Percentiles rank a stretch among this genome's conserved stretches.
phyloP scores from a whole-genome alignment of 2,329 filamentous ascomycete genomes.

The Fusarium multiceps region DNA sequence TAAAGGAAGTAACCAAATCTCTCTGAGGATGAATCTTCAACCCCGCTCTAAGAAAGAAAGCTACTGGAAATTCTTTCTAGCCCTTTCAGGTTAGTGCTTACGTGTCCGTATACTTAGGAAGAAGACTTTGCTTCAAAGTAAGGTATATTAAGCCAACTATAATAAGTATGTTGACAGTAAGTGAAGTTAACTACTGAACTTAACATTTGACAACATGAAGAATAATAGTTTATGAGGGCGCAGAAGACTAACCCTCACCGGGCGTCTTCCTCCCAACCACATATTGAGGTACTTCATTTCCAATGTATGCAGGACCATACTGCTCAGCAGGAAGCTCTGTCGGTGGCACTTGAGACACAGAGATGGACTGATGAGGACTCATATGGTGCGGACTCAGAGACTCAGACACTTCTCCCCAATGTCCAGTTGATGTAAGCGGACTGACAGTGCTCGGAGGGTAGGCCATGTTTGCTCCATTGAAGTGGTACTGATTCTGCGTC shows the following conservation, averaged over 20 bases:
- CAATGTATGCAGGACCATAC: not conserved
- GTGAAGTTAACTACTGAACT: too few species aligned
- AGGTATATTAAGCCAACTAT: too few species aligned
- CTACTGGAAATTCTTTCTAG: too few species aligned
- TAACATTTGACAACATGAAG: too few species aligned
- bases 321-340: not conserved
- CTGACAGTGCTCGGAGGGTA: not conserved
- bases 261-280: not conserved
- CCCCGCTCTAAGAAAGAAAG: too few species aligned
- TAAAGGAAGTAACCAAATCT: too few species aligned
- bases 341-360: not conserved
- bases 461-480: not conserved
- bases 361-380: constrained; percentile 1
- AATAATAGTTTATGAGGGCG: not conserved
- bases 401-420: not conserved
- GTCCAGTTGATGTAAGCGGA: not conserved
- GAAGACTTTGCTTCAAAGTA: too few species aligned
- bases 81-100: too few species aligned
- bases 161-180: too few species aligned
- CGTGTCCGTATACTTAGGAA: too few species aligned
- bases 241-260: not conserved
- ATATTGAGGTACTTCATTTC: not conserved
- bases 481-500: not conserved
- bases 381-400: constrained; percentile 1
- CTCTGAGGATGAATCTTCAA: too few species aligned